These are phyloP conservation scores for Solidago caesia DNA, from an alignment of 129 eudicot species.

Conservation along the genomic window DNA sequence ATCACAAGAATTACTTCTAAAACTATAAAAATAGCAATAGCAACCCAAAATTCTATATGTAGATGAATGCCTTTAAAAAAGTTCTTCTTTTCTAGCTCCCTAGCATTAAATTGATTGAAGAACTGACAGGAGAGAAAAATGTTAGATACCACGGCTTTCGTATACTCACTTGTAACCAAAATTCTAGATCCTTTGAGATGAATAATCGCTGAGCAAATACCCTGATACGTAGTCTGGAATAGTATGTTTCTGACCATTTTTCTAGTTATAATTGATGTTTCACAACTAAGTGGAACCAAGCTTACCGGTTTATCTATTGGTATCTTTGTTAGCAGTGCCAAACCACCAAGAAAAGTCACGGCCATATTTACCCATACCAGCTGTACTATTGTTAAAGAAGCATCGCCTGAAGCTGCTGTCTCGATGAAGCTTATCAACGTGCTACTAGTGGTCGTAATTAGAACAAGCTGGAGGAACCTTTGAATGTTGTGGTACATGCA, in stretches of 20 bases:
- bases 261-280: slow-evolving; percentile 22
- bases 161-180: background rate
- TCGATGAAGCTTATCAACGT: slow-evolving; percentile 18
- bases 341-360: slow-evolving; percentile 32
- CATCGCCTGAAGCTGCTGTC: slow-evolving; percentile 19
- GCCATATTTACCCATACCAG: slow-evolving; percentile 26
- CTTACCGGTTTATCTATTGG: slow-evolving; percentile 9
- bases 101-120: slow-evolving; percentile 36
- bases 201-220: slow-evolving; percentile 17
- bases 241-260: slow-evolving; percentile 35
- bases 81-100: slow-evolving; percentile 34
- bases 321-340: slow-evolving; percentile 30
- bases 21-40: slow-evolving; percentile 2
- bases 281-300: slow-evolving; percentile 8
- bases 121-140: slow-evolving; percentile 32
- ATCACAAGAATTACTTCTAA: slow-evolving; percentile 15
- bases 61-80: slow-evolving; percentile 30
- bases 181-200: slow-evolving; percentile 23
- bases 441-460: slow-evolving; percentile 22
- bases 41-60: slow-evolving; percentile 21
- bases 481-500: slow-evolving; percentile 24
- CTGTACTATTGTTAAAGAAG: slow-evolving; percentile 26
- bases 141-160: slow-evolving; percentile 23
- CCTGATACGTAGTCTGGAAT: slow-evolving; percentile 31
- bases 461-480: slow-evolving; percentile 34